Evolutionary conservation across 768 basidiomycete genomes (phyloP).

Genomic region (Chalciporus pseudorubinellus): DNA sequence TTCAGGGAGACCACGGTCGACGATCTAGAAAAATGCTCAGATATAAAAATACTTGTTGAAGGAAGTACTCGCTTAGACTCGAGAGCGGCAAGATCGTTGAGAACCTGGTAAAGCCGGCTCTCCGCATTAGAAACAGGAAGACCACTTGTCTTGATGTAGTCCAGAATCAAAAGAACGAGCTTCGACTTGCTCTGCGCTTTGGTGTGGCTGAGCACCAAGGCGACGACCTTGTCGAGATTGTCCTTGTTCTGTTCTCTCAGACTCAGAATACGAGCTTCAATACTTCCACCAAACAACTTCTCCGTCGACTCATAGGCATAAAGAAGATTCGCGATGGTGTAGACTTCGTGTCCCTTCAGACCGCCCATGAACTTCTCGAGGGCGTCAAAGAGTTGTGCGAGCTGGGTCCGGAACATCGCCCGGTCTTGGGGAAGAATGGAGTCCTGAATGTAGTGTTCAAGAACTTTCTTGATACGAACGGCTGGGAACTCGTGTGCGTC

Average conservation of each 20-base stretch:
- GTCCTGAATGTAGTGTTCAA: constrained; percentile 84
- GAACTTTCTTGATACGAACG: constrained; percentile 75
- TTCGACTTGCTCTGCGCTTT: constrained; percentile 92
- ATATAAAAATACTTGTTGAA: not conserved
- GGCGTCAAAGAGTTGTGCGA: constrained; percentile 67
- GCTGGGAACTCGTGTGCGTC: constrained; percentile 88
- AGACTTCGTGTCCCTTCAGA: constrained; percentile 82
- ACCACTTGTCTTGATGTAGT: constrained; percentile 82
- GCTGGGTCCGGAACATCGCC: constrained; percentile 70
- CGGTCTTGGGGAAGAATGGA: constrained; percentile 78
- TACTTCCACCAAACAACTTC: constrained; percentile 89
- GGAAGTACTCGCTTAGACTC: constrained; percentile 72
- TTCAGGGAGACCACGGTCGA: constrained; percentile 91
- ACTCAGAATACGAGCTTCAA: constrained; percentile 86
- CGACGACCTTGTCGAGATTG: constrained; percentile 82
- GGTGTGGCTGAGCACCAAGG: constrained; percentile 90
- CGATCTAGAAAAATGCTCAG: constrained; percentile 48
- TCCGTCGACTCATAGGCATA: constrained; percentile 83
- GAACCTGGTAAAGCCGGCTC: constrained; percentile 66
- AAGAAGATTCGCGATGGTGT: constrained; percentile 73
- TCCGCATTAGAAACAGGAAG: constrained; percentile 76
- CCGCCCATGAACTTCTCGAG: constrained; percentile 80
- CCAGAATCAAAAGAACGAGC: constrained; percentile 80
- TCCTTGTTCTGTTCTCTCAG: constrained; percentile 93
- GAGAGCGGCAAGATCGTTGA: constrained; percentile 78